These are phyloP conservation scores for Clavispora asparagi DNA, from an alignment of 805 yeast genomes.

Conservation along the genomic window DNA sequence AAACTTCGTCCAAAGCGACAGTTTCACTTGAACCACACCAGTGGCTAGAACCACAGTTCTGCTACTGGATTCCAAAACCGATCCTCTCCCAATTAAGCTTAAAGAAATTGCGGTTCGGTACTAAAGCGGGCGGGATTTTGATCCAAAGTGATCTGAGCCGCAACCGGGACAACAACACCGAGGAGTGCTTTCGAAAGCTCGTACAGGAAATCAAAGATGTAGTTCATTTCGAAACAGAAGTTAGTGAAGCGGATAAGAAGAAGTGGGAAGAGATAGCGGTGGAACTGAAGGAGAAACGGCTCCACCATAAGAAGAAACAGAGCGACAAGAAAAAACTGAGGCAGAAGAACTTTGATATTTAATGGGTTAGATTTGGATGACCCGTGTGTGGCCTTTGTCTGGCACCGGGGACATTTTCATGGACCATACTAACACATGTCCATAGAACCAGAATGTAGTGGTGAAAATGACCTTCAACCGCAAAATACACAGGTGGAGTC, in stretches of 20 bases:
- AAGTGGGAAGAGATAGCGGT: slow-evolving; percentile 46
- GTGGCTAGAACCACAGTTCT: slow-evolving; percentile 38
- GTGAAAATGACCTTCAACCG: no score
- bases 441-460: background rate
- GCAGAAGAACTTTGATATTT: slow-evolving; percentile 30
- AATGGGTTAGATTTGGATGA: no score
- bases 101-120: slow-evolving; percentile 46
- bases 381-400: no score
- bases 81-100: slow-evolving; percentile 38
- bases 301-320: slow-evolving; percentile 29
- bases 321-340: slow-evolving; percentile 36
- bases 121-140: slow-evolving; percentile 50
- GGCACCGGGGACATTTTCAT: no score
- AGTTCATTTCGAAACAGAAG: slow-evolving; percentile 45
- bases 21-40: slow-evolving; percentile 39
- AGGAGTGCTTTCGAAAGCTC: slow-evolving; percentile 57
- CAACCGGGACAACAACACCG: slow-evolving; percentile 52
- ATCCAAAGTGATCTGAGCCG: slow-evolving; percentile 59
- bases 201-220: slow-evolving; percentile 44
- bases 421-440: background rate
- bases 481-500: no score
- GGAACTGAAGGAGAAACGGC: slow-evolving; percentile 26
- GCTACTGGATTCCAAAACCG: slow-evolving; percentile 56
- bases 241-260: slow-evolving; percentile 38
- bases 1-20: slow-evolving; percentile 64